Percentiles rank a stretch among this genome's conserved stretches.
Evolutionary conservation across 176 grass and related monocot genomes (phyloP).

Genomic region (Phragmites australis): DNA sequence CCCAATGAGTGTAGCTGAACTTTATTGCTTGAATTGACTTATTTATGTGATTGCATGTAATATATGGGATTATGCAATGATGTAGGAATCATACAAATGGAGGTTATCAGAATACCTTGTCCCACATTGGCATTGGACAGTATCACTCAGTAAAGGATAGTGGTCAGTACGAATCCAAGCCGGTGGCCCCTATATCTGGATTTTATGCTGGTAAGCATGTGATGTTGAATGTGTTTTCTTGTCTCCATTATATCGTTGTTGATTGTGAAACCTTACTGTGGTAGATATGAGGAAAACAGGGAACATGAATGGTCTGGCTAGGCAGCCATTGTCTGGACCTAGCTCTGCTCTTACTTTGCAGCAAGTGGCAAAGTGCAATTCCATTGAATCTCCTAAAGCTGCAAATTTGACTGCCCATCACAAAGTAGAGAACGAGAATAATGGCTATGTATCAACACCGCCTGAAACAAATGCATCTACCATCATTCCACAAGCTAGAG

Average conservation of each 20-base stretch:
- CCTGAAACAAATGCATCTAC: constrained; percentile 41
- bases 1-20: neutral
- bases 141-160: constrained; percentile 43
- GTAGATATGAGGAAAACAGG: constrained; percentile 36
- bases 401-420: constrained; percentile 38
- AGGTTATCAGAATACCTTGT: constrained; percentile 46
- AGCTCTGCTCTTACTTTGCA: constrained; percentile 34
- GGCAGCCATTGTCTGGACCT: constrained; percentile 33
- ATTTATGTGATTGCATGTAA: neutral
- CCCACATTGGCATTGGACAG: constrained; percentile 14
- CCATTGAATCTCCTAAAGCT: constrained; percentile 40
- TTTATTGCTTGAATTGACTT: neutral
- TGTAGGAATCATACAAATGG: constrained; percentile 59
- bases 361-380: constrained; percentile 36
- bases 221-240: neutral
- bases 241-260: neutral
- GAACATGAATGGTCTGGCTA: constrained; percentile 48
- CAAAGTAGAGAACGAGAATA: constrained; percentile 35
- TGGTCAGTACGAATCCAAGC: constrained; percentile 47
- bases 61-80: constrained; percentile 32
- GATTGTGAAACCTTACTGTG: constrained; percentile 16
- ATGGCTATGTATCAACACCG: constrained; percentile 16
- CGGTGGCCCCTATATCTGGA: constrained; percentile 59
- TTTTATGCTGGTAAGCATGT: constrained; percentile 57
- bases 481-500: neutral